Percentiles rank a stretch among this genome's conserved stretches.
Conservation (phyloP, 1,139 yeast genomes). For the Yamadazyma conglobata region DNA sequence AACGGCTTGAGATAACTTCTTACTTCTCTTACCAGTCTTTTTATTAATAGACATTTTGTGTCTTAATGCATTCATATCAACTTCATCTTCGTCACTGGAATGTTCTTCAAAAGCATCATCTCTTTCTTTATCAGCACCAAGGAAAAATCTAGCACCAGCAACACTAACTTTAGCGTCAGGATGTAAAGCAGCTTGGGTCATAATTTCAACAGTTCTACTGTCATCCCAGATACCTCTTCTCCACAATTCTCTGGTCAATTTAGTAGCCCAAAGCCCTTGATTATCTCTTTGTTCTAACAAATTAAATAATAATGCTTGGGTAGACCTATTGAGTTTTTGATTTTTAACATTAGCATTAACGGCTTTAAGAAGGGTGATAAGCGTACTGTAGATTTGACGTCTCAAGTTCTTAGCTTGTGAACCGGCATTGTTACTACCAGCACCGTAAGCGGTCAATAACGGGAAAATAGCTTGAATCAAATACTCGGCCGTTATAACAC, state of each 20-base stretch:
- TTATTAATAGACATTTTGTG: slow-evolving; percentile 85
- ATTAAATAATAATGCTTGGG: slow-evolving; percentile 88
- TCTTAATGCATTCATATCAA: slow-evolving; percentile 65
- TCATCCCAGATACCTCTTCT: slow-evolving; percentile 98
- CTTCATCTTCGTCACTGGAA: slow-evolving; percentile 63
- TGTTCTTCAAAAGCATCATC: slow-evolving; percentile 77
- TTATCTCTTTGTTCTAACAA: slow-evolving; percentile 73
- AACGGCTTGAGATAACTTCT: slow-evolving; percentile 70
- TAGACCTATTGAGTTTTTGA: slow-evolving; percentile 81
- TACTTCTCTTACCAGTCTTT: slow-evolving; percentile 74
- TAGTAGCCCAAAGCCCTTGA: slow-evolving; percentile 95
- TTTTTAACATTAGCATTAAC: slow-evolving; percentile 83
- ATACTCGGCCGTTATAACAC: slow-evolving; percentile 72
- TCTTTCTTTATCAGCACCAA: slow-evolving; percentile 94
- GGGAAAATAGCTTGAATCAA: slow-evolving; percentile 89
- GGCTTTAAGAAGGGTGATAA: slow-evolving; percentile 72
- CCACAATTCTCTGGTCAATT: slow-evolving; percentile 93
- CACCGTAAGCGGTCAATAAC: slow-evolving; percentile 54
- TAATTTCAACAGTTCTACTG: slow-evolving; percentile 88
- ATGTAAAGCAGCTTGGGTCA: slow-evolving; percentile 93
- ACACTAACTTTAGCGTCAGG: slow-evolving; percentile 83
- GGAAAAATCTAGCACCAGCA: slow-evolving; percentile 85
- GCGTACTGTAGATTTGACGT: slow-evolving; percentile 74
- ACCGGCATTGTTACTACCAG: slow-evolving; percentile 42
- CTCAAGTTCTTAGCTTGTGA: slow-evolving; percentile 82